Percentiles rank a stretch among this genome's conserved stretches.
These are phyloP conservation scores for Omphalotus olearius DNA, from an alignment of 1,284 basidiomycete species.

Conservation along the genomic window DNA sequence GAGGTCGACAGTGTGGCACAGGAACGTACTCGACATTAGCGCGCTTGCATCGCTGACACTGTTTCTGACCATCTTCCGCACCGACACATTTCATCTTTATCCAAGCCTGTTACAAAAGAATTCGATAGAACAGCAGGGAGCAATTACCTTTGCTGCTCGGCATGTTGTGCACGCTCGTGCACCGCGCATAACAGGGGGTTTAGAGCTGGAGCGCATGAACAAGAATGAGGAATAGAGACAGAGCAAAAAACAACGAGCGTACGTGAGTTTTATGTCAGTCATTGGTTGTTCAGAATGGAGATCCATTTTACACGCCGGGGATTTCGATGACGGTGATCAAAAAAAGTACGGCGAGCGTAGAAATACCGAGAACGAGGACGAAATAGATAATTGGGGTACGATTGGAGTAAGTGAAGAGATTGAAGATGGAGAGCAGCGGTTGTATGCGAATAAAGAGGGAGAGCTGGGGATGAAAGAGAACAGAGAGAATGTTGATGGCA, in stretches of 20 bases:
- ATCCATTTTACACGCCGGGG: slow-evolving; percentile 9
- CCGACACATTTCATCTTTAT: slow-evolving; percentile 83
- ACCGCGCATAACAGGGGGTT: slow-evolving; percentile 22
- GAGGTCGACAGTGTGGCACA: slow-evolving; percentile 9
- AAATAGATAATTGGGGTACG: too few relatives aligned
- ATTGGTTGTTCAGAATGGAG: slow-evolving; percentile 28
- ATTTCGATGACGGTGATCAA: slow-evolving; percentile 33
- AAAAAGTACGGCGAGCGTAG: slow-evolving; percentile 18
- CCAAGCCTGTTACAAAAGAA: slow-evolving; percentile 5
- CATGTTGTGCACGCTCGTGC: slow-evolving; percentile 43
- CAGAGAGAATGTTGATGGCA: not conserved
- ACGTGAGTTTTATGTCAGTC: slow-evolving; percentile 27
- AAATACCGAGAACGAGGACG: slow-evolving; percentile 16
- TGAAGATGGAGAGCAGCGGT: slow-evolving; percentile 13
- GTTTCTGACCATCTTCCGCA: slow-evolving; percentile 71
- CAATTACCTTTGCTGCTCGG: slow-evolving; percentile 68
- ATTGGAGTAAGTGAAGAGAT: slow-evolving; percentile 10
- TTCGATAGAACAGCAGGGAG: not conserved
- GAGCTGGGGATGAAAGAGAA: slow-evolving; percentile 2
- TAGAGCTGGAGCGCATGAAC: slow-evolving; percentile 24
- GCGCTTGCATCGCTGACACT: slow-evolving; percentile 76
- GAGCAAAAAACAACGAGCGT: slow-evolving; percentile 10
- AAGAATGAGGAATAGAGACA: slow-evolving; percentile 12
- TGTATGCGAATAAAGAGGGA: slow-evolving; percentile 13
- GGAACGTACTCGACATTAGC: slow-evolving; percentile 62